A percentile compares a stretch with the other conserved stretches of the same genome.
These are phyloP conservation scores for Xerocomus potaroensis DNA, from an alignment of 768 basidiomycete species.

Conservation along the genomic window DNA sequence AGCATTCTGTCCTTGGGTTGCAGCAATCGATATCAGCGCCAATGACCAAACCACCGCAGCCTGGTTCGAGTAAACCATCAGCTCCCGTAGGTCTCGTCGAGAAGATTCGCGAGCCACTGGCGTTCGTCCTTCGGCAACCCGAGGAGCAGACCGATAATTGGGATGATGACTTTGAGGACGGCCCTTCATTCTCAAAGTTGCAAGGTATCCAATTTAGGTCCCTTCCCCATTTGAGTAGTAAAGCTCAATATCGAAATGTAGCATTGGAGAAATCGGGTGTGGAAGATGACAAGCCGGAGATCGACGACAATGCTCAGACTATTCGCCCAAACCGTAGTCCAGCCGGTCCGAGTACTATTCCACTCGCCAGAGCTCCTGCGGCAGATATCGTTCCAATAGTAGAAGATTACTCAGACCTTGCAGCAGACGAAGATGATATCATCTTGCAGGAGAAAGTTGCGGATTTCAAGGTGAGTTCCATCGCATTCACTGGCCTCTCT, in stretches of 20 bases:
- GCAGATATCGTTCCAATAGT: slow-evolving; percentile 62
- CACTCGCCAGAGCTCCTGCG: slow-evolving; percentile 59
- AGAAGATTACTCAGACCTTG: slow-evolving; percentile 91
- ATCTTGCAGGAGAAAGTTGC: slow-evolving; percentile 74
- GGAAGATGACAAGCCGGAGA: slow-evolving; percentile 52
- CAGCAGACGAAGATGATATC: slow-evolving; percentile 70
- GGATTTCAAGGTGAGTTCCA: slow-evolving; percentile 64
- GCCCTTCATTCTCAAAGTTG: slow-evolving; percentile 81
- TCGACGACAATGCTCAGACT: slow-evolving; percentile 76
- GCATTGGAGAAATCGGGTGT: slow-evolving; percentile 58
- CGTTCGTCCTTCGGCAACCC: slow-evolving; percentile 63
- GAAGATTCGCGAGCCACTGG: slow-evolving; percentile 50
- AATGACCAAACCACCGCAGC: slow-evolving; percentile 16
- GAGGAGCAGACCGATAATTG: slow-evolving; percentile 94
- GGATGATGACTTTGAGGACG: slow-evolving; percentile 98
- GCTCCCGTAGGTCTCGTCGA: slow-evolving; percentile 32
- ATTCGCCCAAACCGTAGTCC: slow-evolving; percentile 77
- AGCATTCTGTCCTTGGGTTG: slow-evolving; percentile 32
- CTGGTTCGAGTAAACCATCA: slow-evolving; percentile 16
- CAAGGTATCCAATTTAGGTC: slow-evolving; percentile 40
- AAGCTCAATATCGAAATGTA: slow-evolving; percentile 22
- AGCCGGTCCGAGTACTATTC: slow-evolving; percentile 43
- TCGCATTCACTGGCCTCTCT: background rate
- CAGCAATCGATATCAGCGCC: slow-evolving; percentile 35
- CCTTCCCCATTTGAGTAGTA: background rate